Conservation (phyloP, 2,329 filamentous ascomycete genomes). For the Aspergillus novofumigatus region DNA sequence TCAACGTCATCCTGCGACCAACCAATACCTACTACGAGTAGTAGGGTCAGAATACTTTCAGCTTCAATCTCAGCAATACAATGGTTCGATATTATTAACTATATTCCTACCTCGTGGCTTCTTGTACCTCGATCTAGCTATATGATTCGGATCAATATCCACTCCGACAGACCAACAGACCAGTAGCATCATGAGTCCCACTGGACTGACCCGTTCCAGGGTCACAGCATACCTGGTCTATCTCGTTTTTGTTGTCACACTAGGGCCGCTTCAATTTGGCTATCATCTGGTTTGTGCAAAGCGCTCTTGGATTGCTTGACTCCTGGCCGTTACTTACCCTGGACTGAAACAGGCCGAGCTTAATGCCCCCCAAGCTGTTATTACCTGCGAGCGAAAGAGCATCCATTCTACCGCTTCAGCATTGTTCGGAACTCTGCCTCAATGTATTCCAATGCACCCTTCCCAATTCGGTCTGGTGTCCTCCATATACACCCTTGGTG, state of each 20-base stretch:
- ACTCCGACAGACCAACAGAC: not conserved
- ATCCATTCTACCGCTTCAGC: slow-evolving; percentile 31
- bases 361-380: slow-evolving; percentile 89
- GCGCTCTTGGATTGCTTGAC: not conserved
- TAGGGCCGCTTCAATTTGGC: slow-evolving; percentile 90
- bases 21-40: not conserved
- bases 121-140: not conserved
- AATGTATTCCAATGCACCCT: slow-evolving; percentile 85
- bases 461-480: slow-evolving; percentile 80
- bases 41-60: not conserved
- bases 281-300: slow-evolving; percentile 70
- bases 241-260: slow-evolving; percentile 68
- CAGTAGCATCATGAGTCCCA: slow-evolving; percentile 19
- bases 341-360: slow-evolving; percentile 67
- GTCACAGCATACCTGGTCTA: slow-evolving; percentile 75
- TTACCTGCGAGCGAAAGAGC: slow-evolving; percentile 71
- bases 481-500: slow-evolving; percentile 87
- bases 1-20: not conserved
- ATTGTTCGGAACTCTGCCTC: slow-evolving; percentile 38
- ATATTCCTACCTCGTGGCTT: not conserved
- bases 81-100: not conserved
- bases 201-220: slow-evolving; percentile 16
- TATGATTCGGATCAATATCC: not conserved
- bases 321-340: slow-evolving; percentile 4
- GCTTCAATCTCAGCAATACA: not conserved